Base-by-base conservation (phyloP, 768 basidiomycete species). In the Leccinellum rugosiceps region DNA sequence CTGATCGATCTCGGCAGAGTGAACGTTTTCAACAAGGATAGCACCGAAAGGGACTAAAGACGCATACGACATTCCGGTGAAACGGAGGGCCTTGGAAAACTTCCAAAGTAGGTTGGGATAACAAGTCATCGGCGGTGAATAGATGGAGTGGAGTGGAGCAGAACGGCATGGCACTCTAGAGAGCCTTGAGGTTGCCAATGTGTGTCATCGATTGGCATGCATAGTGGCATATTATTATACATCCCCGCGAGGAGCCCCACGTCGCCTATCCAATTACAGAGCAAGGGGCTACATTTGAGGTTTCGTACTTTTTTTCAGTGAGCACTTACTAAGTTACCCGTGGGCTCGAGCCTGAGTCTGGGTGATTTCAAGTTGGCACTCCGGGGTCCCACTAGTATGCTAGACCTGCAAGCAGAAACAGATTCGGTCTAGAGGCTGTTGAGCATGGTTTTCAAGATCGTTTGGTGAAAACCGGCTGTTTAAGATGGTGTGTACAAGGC, bases 1-100 rank as follows among this genome's bases (percentile, higher is more conserved):
- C 50, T 69, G 69, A 75, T 63, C 1, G 73, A 72, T 2, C 76
- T 78, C 13, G 76, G 77, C 44, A 76, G 64, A n/a, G n/a, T n/a
- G n/a, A n/a, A n/a, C 45, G 4, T 75, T 74, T 53, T 74, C 77
- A 17, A 73, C 73, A 28, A 77, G 64, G 4, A 76, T 70, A 6
- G 70, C 74, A 13, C 66, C 62, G 13, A 50, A 72, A 68, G 13
- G 4, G 31, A 48, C 35, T 56, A 35, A 60, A 41, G 32, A 38
- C 3, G 11, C 15, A 23, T 4, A 38, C 21, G 15, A 44, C 21
- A 13, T 3, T 3, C 13, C 21, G 10, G 19, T 43, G 41, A n/a
- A 43, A 43, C 41, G 11, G n/a, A 19, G n/a, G 19, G 19, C 10
- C 11, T 10, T 19, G 6, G 19, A 19, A 19, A 19, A 43, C 10